phyloP scores from a whole-genome alignment of 177 flowering plant genomes.

The Vitis hybrid region DNA sequence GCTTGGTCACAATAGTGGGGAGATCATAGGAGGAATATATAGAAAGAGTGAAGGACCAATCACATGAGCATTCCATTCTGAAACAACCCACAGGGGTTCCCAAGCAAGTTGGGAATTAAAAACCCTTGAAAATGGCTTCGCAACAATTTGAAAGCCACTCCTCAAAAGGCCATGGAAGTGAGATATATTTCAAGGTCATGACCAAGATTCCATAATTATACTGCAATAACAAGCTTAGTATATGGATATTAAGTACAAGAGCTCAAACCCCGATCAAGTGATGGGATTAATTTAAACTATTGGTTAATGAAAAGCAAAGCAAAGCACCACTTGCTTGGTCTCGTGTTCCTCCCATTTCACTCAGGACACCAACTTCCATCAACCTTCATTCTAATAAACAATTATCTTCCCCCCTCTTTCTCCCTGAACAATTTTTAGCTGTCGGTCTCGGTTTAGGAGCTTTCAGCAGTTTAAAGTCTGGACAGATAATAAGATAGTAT shows the following conservation, averaged over 20 bases:
- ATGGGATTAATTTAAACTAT: background rate
- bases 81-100: no score
- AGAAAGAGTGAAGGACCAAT: no score
- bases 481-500: no score
- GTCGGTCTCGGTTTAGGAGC: constrained; percentile 11
- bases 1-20: background rate
- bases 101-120: no score
- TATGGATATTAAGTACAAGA: background rate
- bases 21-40: no score
- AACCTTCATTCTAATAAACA: constrained; percentile 6
- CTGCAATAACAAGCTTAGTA: background rate
- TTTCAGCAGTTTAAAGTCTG: background rate
- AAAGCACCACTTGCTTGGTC: constrained; percentile 32
- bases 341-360: constrained; percentile 38
- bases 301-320: constrained; percentile 15
- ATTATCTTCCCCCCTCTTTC: background rate
- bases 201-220: constrained; percentile 12
- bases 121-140: no score
- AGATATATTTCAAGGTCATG: constrained; percentile 1
- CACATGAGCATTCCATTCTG: no score
- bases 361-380: constrained; percentile 10
- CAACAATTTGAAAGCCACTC: no score
- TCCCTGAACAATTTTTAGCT: constrained; percentile 13
- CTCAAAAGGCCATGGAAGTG: no score
- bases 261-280: constrained; percentile 23